Evolutionary conservation across 805 yeast genomes (phyloP).

Genomic region (Cyberlindnera mississippiensis): DNA sequence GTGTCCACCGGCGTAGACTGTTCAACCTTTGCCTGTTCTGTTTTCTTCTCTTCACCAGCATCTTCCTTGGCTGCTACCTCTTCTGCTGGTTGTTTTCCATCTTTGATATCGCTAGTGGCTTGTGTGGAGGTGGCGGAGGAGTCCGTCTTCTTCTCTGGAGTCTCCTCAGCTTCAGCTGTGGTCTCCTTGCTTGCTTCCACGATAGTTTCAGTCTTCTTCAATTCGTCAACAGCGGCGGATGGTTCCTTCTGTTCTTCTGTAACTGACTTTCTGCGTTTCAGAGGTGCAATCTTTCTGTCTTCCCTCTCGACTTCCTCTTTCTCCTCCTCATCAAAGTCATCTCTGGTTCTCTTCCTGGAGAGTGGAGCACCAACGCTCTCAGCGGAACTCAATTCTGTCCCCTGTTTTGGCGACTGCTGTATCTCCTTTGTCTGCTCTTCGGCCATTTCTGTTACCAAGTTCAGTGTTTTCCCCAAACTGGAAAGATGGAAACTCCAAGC

Average conservation of each 20-base stretch:
- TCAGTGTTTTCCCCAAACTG: no score
- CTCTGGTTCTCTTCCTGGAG: constrained; percentile 28
- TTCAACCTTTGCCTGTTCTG: constrained; percentile 2
- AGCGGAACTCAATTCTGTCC: background rate
- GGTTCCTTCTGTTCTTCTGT: constrained; percentile 7
- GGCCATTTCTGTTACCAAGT: background rate
- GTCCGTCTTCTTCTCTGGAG: constrained; percentile 5
- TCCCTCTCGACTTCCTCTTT: constrained; percentile 11
- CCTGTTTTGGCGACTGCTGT: background rate
- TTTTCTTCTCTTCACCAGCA: constrained; percentile 4
- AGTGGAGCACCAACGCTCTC: constrained; percentile 9
- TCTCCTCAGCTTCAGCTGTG: constrained; percentile 17
- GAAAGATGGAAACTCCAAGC: no score
- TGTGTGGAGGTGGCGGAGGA: background rate
- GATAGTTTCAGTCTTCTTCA: constrained; percentile 5
- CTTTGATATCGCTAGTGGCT: background rate
- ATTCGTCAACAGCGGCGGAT: background rate
- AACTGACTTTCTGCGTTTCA: constrained; percentile 21
- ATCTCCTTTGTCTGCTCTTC: background rate
- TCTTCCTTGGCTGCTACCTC: constrained; percentile 1
- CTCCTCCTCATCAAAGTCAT: constrained; percentile 24
- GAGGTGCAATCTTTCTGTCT: constrained; percentile 18
- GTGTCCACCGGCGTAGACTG: constrained; percentile 1
- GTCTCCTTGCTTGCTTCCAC: constrained; percentile 10
- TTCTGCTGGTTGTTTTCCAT: constrained; percentile 13